Conservation (phyloP, 75 land plant genomes). For the Azolla pinnata region DNA sequence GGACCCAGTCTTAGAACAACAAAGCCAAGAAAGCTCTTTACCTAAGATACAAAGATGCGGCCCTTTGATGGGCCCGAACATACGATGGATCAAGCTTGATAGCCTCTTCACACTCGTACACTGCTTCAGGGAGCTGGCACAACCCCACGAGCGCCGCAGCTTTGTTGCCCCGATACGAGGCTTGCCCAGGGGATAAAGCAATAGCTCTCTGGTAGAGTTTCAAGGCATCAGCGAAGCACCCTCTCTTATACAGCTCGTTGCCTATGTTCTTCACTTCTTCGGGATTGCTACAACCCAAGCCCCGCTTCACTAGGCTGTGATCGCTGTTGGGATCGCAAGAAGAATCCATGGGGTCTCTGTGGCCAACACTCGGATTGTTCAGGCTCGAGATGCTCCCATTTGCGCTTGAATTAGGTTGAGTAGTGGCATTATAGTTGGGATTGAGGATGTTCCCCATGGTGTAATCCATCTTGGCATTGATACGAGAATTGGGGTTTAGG, state of each 20-base stretch:
- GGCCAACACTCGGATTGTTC: too few relatives aligned
- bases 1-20: background rate
- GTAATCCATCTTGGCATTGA: background rate
- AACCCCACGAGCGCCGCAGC: conserved; percentile 59
- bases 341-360: too few relatives aligned
- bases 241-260: conserved; percentile 67
- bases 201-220: conserved; percentile 61
- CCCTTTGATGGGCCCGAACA: conserved; percentile 49
- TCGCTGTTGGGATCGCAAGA: background rate
- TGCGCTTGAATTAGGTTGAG: background rate
- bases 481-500: too few relatives aligned
- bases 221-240: conserved; percentile 54
- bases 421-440: background rate
- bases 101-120: conserved; percentile 61
- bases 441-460: conserved; percentile 1
- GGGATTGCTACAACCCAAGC: conserved; percentile 17
- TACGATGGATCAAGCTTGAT: conserved; percentile 52
- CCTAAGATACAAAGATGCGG: conserved; percentile 47
- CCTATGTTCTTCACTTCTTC: conserved; percentile 59
- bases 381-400: conserved; percentile 1
- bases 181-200: conserved; percentile 42
- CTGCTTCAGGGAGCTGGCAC: conserved; percentile 49
- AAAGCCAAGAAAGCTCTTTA: conserved; percentile 7
- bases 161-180: conserved; percentile 50
- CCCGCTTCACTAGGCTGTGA: conserved; percentile 9